Conservation (phyloP, 2,329 filamentous ascomycete genomes). For the Penicillium nordicum region DNA sequence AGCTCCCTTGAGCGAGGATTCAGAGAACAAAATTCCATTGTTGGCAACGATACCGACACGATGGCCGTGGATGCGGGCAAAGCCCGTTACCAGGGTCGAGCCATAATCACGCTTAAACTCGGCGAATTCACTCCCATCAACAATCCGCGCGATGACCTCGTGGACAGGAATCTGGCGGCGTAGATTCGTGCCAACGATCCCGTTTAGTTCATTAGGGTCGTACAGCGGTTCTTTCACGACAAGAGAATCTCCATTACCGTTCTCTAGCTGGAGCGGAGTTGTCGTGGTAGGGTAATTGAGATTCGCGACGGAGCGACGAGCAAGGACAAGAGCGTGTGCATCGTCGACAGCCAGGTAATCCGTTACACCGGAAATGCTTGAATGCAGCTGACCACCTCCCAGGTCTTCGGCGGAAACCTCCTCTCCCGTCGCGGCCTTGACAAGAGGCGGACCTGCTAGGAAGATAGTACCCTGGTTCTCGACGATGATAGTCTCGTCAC, state of each 20-base stretch:
- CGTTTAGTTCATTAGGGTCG: slow-evolving; percentile 72
- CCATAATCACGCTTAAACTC: slow-evolving; percentile 96
- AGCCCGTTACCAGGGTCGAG: slow-evolving; percentile 83
- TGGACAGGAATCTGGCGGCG: slow-evolving; percentile 80
- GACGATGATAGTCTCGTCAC: slow-evolving; percentile 95
- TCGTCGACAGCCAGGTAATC: slow-evolving; percentile 95
- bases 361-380: slow-evolving; percentile 84
- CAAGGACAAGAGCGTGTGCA: slow-evolving; percentile 83
- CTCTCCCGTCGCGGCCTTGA: slow-evolving; percentile 94
- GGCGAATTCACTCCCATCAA: slow-evolving; percentile 83
- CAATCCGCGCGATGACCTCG: slow-evolving; percentile 88
- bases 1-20: slow-evolving; percentile 85
- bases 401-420: slow-evolving; percentile 86
- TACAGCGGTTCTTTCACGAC: slow-evolving; percentile 73
- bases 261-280: slow-evolving; percentile 27
- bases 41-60: slow-evolving; percentile 92
- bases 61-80: slow-evolving; percentile 84
- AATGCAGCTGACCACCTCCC: slow-evolving; percentile 85
- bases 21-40: slow-evolving; percentile 90
- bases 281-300: slow-evolving; percentile 73
- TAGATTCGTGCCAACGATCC: slow-evolving; percentile 87
- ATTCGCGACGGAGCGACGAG: slow-evolving; percentile 77
- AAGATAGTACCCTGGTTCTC: slow-evolving; percentile 96
- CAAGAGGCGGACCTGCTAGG: slow-evolving; percentile 86
- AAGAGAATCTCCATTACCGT: slow-evolving; percentile 12